These are phyloP conservation scores for Peniophora sp. DNA, from an alignment of 1,284 basidiomycete species.

Conservation along the genomic window DNA sequence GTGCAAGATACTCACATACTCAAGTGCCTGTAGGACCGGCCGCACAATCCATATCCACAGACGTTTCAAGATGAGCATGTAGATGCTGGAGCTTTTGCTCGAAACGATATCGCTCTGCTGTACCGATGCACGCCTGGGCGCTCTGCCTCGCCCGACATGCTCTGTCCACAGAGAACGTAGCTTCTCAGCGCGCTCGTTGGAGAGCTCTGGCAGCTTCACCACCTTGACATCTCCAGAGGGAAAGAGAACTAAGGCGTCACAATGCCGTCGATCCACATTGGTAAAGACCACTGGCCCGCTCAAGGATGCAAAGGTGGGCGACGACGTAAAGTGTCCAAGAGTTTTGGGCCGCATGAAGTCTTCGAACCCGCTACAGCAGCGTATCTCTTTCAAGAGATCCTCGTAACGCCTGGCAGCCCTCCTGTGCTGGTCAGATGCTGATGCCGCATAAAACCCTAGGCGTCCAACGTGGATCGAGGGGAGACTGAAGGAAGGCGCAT, in stretches of 20 bases:
- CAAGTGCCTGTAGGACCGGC: no score
- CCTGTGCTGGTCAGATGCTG: neutral
- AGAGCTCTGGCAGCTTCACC: constrained; percentile 15
- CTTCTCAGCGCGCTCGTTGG: constrained; percentile 9
- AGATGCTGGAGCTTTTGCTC: neutral
- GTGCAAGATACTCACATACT: no score
- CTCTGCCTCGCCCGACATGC: no score
- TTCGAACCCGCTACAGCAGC: constrained; percentile 8
- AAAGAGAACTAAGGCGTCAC: neutral
- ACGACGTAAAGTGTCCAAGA: neutral
- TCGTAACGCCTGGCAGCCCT: neutral
- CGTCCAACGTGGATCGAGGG: no score
- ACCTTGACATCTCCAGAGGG: neutral
- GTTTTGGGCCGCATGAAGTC: neutral
- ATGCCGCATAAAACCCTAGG: no score
- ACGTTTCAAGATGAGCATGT: no score
- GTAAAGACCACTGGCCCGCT: neutral
- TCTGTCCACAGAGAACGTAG: neutral
- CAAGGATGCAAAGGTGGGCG: no score
- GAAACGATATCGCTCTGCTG: no score
- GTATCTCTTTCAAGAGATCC: neutral
- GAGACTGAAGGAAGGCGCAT: no score
- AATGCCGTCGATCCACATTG: neutral
- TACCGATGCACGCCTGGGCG: no score
- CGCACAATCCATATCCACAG: no score